Percentiles rank a stretch among this genome's conserved stretches.
Conservation (phyloP, 164 flowering plant species). For the Dillenia turbinata region DNA sequence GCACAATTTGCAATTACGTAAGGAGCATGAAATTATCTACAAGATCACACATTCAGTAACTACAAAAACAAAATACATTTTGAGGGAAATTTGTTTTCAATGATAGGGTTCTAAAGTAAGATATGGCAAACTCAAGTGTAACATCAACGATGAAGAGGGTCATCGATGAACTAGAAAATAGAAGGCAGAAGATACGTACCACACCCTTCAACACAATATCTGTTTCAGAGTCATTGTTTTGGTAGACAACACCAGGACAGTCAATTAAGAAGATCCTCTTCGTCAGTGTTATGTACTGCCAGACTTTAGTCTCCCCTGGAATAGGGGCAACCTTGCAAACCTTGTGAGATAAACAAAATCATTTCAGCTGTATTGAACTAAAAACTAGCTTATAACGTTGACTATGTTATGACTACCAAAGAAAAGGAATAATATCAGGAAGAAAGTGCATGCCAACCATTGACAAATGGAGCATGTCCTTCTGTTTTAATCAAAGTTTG, state of each 20-base stretch:
- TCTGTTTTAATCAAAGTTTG: no score
- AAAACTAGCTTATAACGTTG: background rate
- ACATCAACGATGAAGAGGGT: no score
- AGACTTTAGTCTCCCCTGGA: slow-evolving; percentile 98
- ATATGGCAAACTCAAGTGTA: no score
- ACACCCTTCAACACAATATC: slow-evolving; percentile 98
- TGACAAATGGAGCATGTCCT: no score
- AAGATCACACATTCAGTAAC: no score
- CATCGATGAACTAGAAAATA: background rate
- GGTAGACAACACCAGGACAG: slow-evolving; percentile 99
- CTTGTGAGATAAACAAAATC: slow-evolving; percentile 29
- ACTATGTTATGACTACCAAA: background rate
- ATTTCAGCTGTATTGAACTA: slow-evolving; percentile 4
- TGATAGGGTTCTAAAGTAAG: no score
- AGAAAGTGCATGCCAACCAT: background rate
- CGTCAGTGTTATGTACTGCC: slow-evolving; percentile 97
- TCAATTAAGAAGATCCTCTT: slow-evolving; percentile 94
- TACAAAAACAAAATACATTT: no score
- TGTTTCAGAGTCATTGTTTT: slow-evolving; percentile 81
- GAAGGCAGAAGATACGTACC: slow-evolving; percentile 43
- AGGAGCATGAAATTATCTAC: no score
- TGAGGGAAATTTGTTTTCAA: no score
- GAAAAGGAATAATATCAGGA: background rate
- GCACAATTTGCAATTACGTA: no score
- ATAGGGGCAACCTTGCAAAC: slow-evolving; percentile 99